A percentile compares a stretch with the other conserved stretches of the same genome.
These are phyloP conservation scores for Penicillium sp. DNA, from an alignment of 2,329 filamentous ascomycete genomes.

Conservation along the genomic window DNA sequence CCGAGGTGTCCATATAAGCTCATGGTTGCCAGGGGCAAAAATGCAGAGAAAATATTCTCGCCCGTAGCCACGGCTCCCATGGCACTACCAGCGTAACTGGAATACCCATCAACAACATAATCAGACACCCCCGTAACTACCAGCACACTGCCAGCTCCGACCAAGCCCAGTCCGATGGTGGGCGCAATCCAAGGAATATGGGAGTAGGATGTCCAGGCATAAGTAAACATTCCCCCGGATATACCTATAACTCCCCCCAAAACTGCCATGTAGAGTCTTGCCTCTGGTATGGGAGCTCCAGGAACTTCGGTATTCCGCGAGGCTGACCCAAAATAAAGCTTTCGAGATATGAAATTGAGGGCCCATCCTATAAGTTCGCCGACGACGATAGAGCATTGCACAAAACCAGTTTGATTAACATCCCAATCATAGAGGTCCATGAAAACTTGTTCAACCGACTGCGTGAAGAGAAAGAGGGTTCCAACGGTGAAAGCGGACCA, in stretches of 20 bases:
- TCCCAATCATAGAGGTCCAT: conserved; percentile 18
- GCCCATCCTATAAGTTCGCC: conserved; percentile 45
- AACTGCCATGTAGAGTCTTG: conserved; percentile 44
- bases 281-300: conserved; percentile 45
- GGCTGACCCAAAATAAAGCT: conserved; percentile 24
- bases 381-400: conserved; percentile 43
- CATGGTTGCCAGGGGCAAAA: conserved; percentile 47
- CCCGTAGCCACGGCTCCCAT: conserved; percentile 48
- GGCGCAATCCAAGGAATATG: conserved; percentile 36
- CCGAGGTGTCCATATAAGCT: conserved; percentile 42
- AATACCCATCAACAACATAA: conserved; percentile 52
- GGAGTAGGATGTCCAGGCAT: conserved; percentile 33
- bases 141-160: conserved; percentile 43
- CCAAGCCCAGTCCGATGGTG: conserved; percentile 31
- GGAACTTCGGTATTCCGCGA: conserved; percentile 39
- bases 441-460: conserved; percentile 44
- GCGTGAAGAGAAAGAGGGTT: conserved; percentile 45
- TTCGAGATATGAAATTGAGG: conserved; percentile 30
- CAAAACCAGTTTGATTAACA: conserved; percentile 33
- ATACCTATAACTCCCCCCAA: conserved; percentile 15
- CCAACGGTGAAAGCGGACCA: conserved; percentile 48
- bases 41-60: conserved; percentile 47
- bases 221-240: conserved; percentile 29
- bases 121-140: conserved; percentile 52
- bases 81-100: conserved; percentile 50